These are phyloP conservation scores for Linderina pennispora DNA, from an alignment of 192 early-diverging fungal genomes.

Conservation along the genomic window DNA sequence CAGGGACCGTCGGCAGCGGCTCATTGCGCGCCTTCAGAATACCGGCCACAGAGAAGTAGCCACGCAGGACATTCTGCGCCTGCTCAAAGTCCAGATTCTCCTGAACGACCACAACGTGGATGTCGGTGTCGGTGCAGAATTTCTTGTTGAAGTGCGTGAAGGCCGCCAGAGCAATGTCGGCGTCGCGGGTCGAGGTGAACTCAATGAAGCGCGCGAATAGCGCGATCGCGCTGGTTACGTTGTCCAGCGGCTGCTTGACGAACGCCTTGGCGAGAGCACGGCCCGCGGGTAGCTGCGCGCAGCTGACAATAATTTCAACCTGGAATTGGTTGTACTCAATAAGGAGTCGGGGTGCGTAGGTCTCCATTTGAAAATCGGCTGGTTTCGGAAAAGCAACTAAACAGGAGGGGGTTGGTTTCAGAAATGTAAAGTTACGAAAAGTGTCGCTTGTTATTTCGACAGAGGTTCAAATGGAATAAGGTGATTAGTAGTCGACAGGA, in stretches of 20 bases:
- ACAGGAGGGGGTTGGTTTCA: too few species aligned
- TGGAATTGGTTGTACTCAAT: too few species aligned
- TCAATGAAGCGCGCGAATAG: neutral
- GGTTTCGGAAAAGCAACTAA: too few species aligned
- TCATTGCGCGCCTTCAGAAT: too few species aligned
- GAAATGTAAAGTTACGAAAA: too few species aligned
- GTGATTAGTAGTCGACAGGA: too few species aligned
- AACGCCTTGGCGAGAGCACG: neutral
- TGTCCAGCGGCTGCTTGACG: neutral
- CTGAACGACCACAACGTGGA: neutral
- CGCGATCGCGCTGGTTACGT: neutral
- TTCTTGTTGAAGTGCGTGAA: neutral
- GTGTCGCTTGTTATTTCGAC: too few species aligned
- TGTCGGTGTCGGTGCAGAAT: neutral
- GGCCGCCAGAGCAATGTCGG: neutral
- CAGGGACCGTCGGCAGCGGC: neutral
- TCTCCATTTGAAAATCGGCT: too few species aligned
- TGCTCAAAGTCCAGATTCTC: neutral
- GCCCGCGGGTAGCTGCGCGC: too few species aligned
- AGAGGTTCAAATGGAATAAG: too few species aligned
- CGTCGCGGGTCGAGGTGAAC: neutral
- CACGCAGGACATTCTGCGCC: neutral
- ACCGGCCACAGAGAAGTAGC: neutral
- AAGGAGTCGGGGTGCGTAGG: too few species aligned
- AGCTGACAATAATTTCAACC: too few species aligned